Base-by-base conservation (phyloP, 805 yeast species). In the Candida mattraensis region DNA sequence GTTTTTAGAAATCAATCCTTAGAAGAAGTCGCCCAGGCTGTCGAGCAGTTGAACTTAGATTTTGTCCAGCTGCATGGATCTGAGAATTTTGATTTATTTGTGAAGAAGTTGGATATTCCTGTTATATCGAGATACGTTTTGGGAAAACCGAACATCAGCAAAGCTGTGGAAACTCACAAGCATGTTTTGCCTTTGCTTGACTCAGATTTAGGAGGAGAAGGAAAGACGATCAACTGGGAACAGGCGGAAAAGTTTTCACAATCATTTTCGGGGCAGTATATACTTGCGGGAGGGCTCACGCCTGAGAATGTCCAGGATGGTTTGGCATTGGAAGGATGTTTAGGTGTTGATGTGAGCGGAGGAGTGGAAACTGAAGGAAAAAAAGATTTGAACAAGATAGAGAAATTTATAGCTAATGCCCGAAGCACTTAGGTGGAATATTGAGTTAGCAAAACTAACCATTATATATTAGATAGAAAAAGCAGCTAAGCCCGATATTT, bases 311-410 rank as follows among this genome's bases (percentile, higher is more conserved):
- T 93, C 5, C 38, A 40, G 0, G 55, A 57, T 2, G 94, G 95
- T 0, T 42, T 63, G 11, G 27, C 34, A 6, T 57, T 74, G 9
- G 47, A 54, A 0, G 91, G 93, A 16, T 78, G 85, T n/a, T 54
- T 80, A 23, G 98, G 97, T 4, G 91, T 85, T 17, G 99, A 91
- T 61, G 98, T 93, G 5, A 83, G 95, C 52, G 88, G 96, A 7
- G 99, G 99, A 1, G 95, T 89, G 2, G 99, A 93, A 56, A 77
- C 82, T 0, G 54, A 76, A 27, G 95, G 95, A 2, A 58, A 48
- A 1, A 93, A 91, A 60, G 95, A 88, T 57, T 50, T 66, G 30
- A 55, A 37, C 1, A 91, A 88, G 61, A 76, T 91, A 14, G 50
- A 51, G 36, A 36, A 41, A 10, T 91, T 89, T 60, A 64, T 91